Evolutionary conservation across 352 stramenopile genomes (phyloP), one percentile per base, ranked within the genome.

Genomic region (Phytophthora fragariae): DNA sequence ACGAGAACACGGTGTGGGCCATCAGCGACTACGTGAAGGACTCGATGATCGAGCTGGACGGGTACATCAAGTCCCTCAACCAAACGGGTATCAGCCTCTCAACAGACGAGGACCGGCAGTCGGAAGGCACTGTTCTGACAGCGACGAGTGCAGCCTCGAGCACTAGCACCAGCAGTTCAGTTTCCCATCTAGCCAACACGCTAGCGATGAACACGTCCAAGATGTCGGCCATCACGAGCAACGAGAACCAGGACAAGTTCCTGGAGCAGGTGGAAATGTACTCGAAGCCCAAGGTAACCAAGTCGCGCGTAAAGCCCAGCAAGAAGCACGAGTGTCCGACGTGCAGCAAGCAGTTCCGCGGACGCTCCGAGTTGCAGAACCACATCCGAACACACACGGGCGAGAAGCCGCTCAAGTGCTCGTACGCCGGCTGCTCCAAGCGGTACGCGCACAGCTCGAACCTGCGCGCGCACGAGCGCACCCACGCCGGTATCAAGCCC

Each of bases 381-480:
- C 92, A 98, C 75, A 92, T 97, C 49, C 85, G 92, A 33, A 97
- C 95, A 11, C 92, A 98, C 75, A 97, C 91, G 44, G 92, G 92
- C 35, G 91, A 97, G 70, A 97, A 97, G 68, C 92, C 93, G 27
- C 90, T 96, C 61, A 89, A 92, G 63, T 98, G 93, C 72, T 93
- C 85, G 31, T 94, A 94, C 67, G 79, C 82, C 1, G 89, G 89
- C 44, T 98, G 93, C 71, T 85, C 81, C 19, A 98, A 98, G 72
- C 88, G 85, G 39, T 98, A 98, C 72, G 89, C 88, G 6, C 92
- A 98, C 76, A 96, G 86, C 61, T 96, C 89, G 29, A 98, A 98
- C 64, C 73, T 98, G 44, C 90, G 88, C 24, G 94, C 92, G n/a
- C 93, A 98, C 65, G 92, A 97, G 65, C 90, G 92, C 37, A 96